Evolutionary conservation across 2,329 filamentous ascomycete species (phyloP).

Genomic region (Chaetomiaceae sp.): DNA sequence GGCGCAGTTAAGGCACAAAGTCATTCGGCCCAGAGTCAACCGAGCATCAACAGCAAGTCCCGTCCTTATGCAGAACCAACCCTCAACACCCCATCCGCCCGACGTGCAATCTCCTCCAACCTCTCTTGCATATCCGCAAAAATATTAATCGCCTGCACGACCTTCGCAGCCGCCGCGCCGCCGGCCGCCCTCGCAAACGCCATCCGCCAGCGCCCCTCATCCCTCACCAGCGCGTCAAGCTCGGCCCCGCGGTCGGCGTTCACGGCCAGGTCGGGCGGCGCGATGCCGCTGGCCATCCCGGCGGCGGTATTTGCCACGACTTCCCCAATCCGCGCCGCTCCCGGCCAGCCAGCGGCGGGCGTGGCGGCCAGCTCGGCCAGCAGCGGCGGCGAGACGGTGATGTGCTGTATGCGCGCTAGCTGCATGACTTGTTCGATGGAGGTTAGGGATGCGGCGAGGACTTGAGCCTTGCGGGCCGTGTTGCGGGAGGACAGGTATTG

Average conservation of each 20-base stretch:
- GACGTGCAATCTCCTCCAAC: conserved; percentile 35
- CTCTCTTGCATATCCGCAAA: conserved; percentile 51
- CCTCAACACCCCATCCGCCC: neutral
- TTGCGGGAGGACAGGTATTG: conserved; percentile 41
- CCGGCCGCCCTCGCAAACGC: conserved; percentile 43
- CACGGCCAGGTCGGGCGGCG: neutral
- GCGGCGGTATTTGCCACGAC: conserved; percentile 9
- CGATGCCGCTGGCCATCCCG: neutral
- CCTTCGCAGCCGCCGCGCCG: conserved; percentile 45
- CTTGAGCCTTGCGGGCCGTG: conserved; percentile 39
- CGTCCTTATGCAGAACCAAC: neutral
- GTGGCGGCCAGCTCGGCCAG: conserved; percentile 41
- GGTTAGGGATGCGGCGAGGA: conserved; percentile 53
- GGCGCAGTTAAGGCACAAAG: no score
- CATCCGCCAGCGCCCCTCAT: conserved; percentile 44
- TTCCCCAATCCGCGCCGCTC: conserved; percentile 27
- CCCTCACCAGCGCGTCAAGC: conserved; percentile 28
- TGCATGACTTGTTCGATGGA: conserved; percentile 52
- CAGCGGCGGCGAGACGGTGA: conserved; percentile 52
- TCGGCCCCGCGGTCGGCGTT: conserved; percentile 19
- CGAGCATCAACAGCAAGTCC: no score
- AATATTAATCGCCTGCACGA: conserved; percentile 50
- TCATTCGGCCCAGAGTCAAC: no score
- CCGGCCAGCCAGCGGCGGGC: conserved; percentile 27
- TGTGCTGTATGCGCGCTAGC: conserved; percentile 51